Percentiles rank a stretch among this genome's conserved stretches.
Evolutionary conservation across 768 basidiomycete genomes (phyloP).

Genomic region (Lentinus brumalis): DNA sequence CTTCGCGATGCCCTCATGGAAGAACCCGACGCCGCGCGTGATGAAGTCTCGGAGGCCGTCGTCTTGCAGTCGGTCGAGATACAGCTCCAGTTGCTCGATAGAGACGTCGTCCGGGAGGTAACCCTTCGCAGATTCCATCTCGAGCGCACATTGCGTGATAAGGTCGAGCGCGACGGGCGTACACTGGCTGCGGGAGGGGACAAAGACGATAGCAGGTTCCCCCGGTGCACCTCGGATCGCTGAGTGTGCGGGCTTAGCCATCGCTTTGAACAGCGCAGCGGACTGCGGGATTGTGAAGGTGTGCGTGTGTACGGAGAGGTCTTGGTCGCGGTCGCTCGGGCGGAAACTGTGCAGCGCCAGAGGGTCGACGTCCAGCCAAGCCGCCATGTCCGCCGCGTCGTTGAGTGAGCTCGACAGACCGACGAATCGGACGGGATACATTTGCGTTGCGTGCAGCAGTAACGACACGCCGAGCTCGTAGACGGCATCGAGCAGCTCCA

Average conservation of each 20-base stretch:
- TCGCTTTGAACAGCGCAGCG: slow-evolving; percentile 82
- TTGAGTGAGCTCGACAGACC: slow-evolving; percentile 78
- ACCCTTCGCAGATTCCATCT: slow-evolving; percentile 66
- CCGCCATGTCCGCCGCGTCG: slow-evolving; percentile 78
- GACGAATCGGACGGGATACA: slow-evolving; percentile 67
- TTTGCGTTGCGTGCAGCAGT: slow-evolving; percentile 64
- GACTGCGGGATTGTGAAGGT: slow-evolving; percentile 89
- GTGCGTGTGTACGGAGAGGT: slow-evolving; percentile 65
- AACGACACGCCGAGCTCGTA: slow-evolving; percentile 87
- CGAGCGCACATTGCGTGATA: slow-evolving; percentile 83
- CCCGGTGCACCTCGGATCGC: slow-evolving; percentile 56
- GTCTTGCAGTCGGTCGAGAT: slow-evolving; percentile 63
- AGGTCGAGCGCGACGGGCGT: slow-evolving; percentile 74
- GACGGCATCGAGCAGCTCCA: slow-evolving; percentile 77
- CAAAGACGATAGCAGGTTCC: slow-evolving; percentile 76
- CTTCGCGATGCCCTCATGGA: slow-evolving; percentile 70
- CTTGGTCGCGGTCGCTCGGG: slow-evolving; percentile 81
- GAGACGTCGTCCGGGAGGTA: slow-evolving; percentile 59
- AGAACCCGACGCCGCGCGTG: slow-evolving; percentile 86
- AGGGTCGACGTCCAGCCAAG: slow-evolving; percentile 78
- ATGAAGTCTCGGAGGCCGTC: slow-evolving; percentile 65
- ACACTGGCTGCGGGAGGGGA: slow-evolving; percentile 83
- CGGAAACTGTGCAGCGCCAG: slow-evolving; percentile 72
- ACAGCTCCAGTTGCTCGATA: slow-evolving; percentile 58
- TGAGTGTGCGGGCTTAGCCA: slow-evolving; percentile 87